These are phyloP conservation scores for Aristolochia fimbriata DNA, from an alignment of 164 flowering plant species.

Conservation along the genomic window DNA sequence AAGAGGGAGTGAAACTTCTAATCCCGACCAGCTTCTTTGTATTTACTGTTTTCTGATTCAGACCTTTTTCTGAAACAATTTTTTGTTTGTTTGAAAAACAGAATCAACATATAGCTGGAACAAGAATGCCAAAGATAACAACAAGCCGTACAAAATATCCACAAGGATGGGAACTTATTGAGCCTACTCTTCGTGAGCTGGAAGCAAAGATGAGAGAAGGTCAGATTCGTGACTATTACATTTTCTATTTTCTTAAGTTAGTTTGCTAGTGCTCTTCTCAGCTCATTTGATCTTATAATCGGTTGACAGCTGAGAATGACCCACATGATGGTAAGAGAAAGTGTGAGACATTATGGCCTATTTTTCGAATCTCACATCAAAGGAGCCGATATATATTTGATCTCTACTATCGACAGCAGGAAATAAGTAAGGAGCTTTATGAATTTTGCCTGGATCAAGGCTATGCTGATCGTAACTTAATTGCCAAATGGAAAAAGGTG, in stretches of 20 bases:
- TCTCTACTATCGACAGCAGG: conserved; percentile 43
- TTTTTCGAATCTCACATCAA: conserved; percentile 49
- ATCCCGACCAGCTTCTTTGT: too few species aligned
- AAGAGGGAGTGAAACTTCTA: too few species aligned
- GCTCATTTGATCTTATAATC: not conserved
- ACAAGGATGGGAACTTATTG: conserved; percentile 83
- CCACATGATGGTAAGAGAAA: conserved; percentile 55
- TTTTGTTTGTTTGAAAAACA: too few species aligned
- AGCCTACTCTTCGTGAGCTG: conserved; percentile 72
- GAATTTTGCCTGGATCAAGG: conserved; percentile 64
- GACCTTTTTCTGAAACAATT: too few species aligned
- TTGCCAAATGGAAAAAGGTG: conserved; percentile 56
- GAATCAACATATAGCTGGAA: too few species aligned
- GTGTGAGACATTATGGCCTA: conserved; percentile 55
- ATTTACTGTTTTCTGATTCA: too few species aligned
- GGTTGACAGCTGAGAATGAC: conserved; percentile 39
- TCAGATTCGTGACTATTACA: conserved; percentile 6
- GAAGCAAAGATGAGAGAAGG: conserved; percentile 93
- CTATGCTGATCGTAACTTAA: conserved; percentile 46
- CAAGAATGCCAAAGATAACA: conserved; percentile 81
- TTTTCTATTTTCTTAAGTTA: conserved; percentile 49
- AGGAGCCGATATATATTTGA: conserved; percentile 55
- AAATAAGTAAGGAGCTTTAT: conserved; percentile 46
- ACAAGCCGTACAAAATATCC: conserved; percentile 68
- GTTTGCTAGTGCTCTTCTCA: not conserved